Base-by-base conservation (phyloP, 2,329 filamentous ascomycete genomes). In the Metarhizium guizhouense region DNA sequence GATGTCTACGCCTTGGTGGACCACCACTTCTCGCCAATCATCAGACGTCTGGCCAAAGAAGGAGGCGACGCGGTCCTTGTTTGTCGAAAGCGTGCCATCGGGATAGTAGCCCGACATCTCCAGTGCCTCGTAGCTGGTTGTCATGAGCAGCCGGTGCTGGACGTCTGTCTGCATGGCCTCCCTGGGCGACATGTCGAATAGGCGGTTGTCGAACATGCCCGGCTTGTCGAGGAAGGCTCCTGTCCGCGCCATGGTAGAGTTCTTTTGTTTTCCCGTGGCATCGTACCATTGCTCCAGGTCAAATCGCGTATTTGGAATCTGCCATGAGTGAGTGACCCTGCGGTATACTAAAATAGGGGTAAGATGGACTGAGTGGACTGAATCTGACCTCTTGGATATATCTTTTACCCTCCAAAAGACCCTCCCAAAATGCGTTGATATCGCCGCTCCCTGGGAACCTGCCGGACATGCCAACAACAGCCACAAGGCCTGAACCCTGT, bases 161-260 rank as follows among this genome's bases (percentile, higher is more conserved):
- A 84, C 84, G 64, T 87, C 84, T 4, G 81, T 84, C 60, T 58
- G 34, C 58, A 63, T 77, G 36, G 85, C 84, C 67, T 87, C 85
- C 58, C 83, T 79, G 6, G 84, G 84, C 54, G 83, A 86, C 79
- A 87, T 86, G 68, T 85, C 85, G 78, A 87, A 87, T 72, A 87
- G 86, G 1, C 79, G 74, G 32, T 82, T 79, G 60, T 87, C 84
- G 63, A 87, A 87, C 34, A 30, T 29, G 25, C 47, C 47, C 4
- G 47, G 47, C 47, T 32, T 49, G 13, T 49, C 47, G 7, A 47
- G 45, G 45, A 47, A 47, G 5, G 45, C 45, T 47, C 45, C 45
- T 25, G 45, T 47, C 18, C 45, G 45, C n/a, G 45, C 45, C 10
- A 47, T 29, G 18, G 45, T 47, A 6, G 45, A 47, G 18, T 47